These are phyloP conservation scores for Bretschneidera sinensis DNA, from an alignment of 345 rosid species.

Conservation along the genomic window DNA sequence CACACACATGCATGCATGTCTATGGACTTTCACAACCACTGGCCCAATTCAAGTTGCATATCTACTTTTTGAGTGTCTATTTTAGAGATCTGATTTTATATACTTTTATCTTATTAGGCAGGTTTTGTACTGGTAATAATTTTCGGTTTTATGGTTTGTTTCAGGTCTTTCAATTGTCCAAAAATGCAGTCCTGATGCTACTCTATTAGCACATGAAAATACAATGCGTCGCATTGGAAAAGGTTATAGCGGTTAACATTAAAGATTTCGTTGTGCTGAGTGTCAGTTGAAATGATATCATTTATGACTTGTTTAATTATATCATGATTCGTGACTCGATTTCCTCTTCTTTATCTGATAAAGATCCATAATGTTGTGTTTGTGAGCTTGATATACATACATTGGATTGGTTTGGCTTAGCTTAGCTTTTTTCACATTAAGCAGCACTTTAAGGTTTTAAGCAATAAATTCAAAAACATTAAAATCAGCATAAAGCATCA, in stretches of 20 bases:
- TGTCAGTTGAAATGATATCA: background rate
- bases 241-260: conserved; percentile 31
- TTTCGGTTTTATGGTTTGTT: conserved; percentile 19
- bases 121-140: conserved; percentile 4
- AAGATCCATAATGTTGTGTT: background rate
- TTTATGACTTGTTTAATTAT: background rate
- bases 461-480: no score
- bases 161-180: conserved; percentile 86
- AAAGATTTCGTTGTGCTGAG: background rate
- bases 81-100: background rate
- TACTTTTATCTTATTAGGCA: background rate
- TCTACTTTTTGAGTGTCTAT: conserved; percentile 3
- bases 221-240: conserved; percentile 61
- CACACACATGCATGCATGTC: no score
- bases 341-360: background rate
- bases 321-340: no score
- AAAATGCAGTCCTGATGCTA: conserved; percentile 66
- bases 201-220: conserved; percentile 63
- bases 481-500: no score
- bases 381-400: no score
- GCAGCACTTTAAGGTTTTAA: no score
- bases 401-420: no score
- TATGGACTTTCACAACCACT: no score
- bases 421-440: no score
- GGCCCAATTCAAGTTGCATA: conserved; percentile 10